Conservation (phyloP, 2,329 filamentous ascomycete species). For the Sarocladium strictum region DNA sequence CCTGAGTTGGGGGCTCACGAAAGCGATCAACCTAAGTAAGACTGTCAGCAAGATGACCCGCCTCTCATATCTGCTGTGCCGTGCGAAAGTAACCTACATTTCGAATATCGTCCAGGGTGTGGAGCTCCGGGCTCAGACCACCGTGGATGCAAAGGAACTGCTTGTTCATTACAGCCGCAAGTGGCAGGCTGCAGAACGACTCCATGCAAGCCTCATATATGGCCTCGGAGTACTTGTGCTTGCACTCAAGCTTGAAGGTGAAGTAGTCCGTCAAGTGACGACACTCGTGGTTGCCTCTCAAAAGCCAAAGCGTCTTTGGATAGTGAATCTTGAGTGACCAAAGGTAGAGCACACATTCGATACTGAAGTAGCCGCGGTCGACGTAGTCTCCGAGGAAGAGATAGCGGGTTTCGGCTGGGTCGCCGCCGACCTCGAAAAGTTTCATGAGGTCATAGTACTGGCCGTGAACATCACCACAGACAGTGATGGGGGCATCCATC, state of each 20-base stretch:
- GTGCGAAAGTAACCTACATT: conserved; percentile 51
- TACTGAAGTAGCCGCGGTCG: conserved; percentile 97
- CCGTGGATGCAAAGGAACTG: conserved; percentile 98
- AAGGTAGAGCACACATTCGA: conserved; percentile 96
- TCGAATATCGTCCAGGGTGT: conserved; percentile 91
- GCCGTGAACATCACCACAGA: conserved; percentile 96
- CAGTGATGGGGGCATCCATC: conserved; percentile 99
- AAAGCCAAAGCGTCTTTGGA: conserved; percentile 91
- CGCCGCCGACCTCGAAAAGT: conserved; percentile 95
- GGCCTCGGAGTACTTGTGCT: conserved; percentile 97
- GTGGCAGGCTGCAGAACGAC: conserved; percentile 87
- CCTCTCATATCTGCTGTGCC: background rate
- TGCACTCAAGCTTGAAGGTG: conserved; percentile 99
- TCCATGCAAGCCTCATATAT: conserved; percentile 99
- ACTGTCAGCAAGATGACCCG: background rate
- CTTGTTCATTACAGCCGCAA: conserved; percentile 99
- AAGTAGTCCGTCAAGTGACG: conserved; percentile 99
- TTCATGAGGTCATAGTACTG: conserved; percentile 99
- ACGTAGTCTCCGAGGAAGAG: conserved; percentile 98
- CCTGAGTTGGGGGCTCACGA: conserved; percentile 93
- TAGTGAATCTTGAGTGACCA: conserved; percentile 99
- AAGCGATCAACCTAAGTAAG: conserved; percentile 83
- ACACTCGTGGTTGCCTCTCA: conserved; percentile 97
- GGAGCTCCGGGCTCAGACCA: conserved; percentile 89
- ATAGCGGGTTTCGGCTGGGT: conserved; percentile 93